These are phyloP conservation scores for Marasmius fiardii DNA, from an alignment of 1,284 basidiomycete species.

Conservation along the genomic window DNA sequence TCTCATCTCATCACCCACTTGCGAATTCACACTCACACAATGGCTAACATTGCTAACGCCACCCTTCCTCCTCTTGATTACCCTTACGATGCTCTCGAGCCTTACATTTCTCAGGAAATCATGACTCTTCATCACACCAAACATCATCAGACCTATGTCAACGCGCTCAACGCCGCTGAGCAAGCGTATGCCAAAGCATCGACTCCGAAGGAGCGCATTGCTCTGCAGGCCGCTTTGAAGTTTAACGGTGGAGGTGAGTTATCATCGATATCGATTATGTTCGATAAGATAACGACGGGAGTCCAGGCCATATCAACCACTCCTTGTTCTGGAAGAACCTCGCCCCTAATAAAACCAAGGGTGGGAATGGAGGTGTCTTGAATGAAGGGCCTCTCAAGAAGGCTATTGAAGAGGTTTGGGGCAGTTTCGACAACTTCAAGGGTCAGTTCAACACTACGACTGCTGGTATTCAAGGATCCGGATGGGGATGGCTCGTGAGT, in stretches of 20 bases:
- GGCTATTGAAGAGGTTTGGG: constrained; percentile 66
- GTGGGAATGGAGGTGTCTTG: constrained; percentile 61
- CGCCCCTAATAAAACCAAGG: constrained; percentile 49
- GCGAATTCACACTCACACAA: too few relatives aligned
- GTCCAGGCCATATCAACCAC: constrained; percentile 82
- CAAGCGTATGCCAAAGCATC: constrained; percentile 60
- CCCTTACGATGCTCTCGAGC: constrained; percentile 85
- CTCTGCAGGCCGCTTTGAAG: constrained; percentile 69
- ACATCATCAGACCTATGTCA: constrained; percentile 84
- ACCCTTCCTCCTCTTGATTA: constrained; percentile 84
- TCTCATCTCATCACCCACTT: constrained; percentile 2
- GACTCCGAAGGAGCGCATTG: constrained; percentile 76
- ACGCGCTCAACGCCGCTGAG: constrained; percentile 75
- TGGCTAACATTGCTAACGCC: constrained; percentile 32
- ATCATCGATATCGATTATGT: not conserved
- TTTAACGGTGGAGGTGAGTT: constrained; percentile 63
- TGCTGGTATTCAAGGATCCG: constrained; percentile 84
- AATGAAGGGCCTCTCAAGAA: constrained; percentile 64
- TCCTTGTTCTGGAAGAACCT: constrained; percentile 94
- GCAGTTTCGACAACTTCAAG: constrained; percentile 67
- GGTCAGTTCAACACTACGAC: constrained; percentile 75
- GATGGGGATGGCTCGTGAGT: constrained; percentile 91
- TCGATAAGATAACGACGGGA: constrained; percentile 3
- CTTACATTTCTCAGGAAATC: constrained; percentile 78
- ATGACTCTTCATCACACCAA: constrained; percentile 87